Evolutionary conservation across 768 basidiomycete genomes (phyloP).

Genomic region (Xerocomellus intermedius): DNA sequence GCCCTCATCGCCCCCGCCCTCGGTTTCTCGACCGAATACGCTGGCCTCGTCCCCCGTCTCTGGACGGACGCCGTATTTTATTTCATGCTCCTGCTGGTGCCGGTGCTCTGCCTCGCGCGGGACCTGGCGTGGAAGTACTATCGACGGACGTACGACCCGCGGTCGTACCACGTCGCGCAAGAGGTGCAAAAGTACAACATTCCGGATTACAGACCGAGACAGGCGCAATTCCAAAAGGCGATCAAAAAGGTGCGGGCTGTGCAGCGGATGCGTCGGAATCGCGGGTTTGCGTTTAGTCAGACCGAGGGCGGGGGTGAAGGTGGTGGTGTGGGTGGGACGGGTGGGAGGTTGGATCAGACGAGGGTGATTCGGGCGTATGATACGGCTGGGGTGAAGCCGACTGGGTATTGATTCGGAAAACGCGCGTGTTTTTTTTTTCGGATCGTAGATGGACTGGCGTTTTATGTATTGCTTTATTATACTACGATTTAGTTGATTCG

Average conservation of each 20-base stretch:
- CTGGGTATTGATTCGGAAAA: constrained; percentile 65
- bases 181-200: constrained; percentile 99
- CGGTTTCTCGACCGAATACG: constrained; percentile 88
- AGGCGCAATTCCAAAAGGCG: constrained; percentile 99
- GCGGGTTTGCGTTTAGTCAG: constrained; percentile 98
- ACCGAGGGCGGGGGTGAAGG: constrained; percentile 70
- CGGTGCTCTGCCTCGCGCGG: constrained; percentile 77
- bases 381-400: constrained; percentile 74
- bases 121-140: constrained; percentile 99
- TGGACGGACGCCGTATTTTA: constrained; percentile 92
- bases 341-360: constrained; percentile 72
- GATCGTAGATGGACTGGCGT: not conserved
- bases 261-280: constrained; percentile 92
- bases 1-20: constrained; percentile 81
- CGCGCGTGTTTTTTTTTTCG: too few relatives aligned
- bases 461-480: not conserved
- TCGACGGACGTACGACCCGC: constrained; percentile 83
- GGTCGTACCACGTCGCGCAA: constrained; percentile 97
- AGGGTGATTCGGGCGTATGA: constrained; percentile 84
- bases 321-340: not conserved
- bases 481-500: not conserved
- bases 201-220: constrained; percentile 92
- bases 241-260: constrained; percentile 99
- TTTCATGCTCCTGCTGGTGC: constrained; percentile 80
- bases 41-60: constrained; percentile 83